These are phyloP conservation scores for Umbilicus rupestris DNA, from an alignment of 164 flowering plant genomes.

Conservation along the genomic window DNA sequence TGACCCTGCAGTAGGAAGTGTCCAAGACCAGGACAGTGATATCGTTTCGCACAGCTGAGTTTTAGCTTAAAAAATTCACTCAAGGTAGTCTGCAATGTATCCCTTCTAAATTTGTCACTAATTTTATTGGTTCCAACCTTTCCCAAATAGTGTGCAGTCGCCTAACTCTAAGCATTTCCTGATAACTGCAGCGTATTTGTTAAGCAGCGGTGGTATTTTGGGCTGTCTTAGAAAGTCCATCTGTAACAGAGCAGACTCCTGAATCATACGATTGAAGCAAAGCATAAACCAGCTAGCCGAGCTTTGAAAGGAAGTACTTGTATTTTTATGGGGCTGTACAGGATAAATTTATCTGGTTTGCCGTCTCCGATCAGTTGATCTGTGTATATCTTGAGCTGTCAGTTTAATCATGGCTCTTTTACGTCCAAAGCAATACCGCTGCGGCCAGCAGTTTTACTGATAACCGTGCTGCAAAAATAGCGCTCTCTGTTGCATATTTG, in stretches of 20 bases:
- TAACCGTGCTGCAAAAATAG: too few relatives aligned
- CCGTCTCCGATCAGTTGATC: background rate
- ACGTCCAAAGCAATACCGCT: background rate
- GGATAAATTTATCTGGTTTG: background rate
- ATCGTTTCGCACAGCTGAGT: slow-evolving; percentile 16
- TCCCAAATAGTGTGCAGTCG: background rate
- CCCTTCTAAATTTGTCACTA: background rate
- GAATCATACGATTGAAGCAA: background rate
- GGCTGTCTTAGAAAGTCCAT: background rate
- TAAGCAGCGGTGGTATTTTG: background rate
- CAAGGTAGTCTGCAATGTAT: background rate
- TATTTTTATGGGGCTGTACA: background rate
- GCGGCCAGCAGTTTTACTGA: background rate
- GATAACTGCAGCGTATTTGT: background rate
- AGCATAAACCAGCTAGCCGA: background rate
- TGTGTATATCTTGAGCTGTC: background rate
- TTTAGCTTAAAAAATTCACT: slow-evolving; percentile 1
- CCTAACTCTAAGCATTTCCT: background rate
- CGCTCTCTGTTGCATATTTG: too few relatives aligned
- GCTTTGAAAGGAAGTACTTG: background rate
- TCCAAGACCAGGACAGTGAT: slow-evolving; percentile 22
- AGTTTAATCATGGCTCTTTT: background rate
- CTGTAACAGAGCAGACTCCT: background rate
- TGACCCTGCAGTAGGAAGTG: slow-evolving; percentile 21
- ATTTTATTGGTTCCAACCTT: background rate